Percentiles rank a stretch among this genome's conserved stretches.
phyloP scores from a whole-genome alignment of 1,284 basidiomycete genomes.

The Xerocomus minutiporus region DNA sequence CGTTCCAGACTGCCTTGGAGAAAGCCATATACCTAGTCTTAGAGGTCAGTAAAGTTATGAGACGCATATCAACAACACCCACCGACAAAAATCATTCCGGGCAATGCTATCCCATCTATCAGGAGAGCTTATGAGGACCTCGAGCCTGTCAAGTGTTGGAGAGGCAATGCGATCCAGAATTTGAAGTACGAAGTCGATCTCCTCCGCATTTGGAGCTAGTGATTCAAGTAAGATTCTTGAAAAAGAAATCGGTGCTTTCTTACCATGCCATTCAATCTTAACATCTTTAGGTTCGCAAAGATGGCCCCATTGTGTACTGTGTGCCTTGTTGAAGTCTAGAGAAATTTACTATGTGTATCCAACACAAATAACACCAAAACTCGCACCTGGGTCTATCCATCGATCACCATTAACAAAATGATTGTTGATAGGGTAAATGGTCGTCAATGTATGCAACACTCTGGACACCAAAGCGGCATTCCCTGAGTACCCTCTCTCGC shows the following conservation, averaged over 20 bases:
- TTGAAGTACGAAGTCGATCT: constrained; percentile 74
- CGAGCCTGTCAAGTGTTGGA: constrained; percentile 68
- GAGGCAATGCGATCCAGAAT: constrained; percentile 55
- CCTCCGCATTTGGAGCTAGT: constrained; percentile 65
- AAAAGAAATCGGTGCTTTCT: constrained; percentile 15
- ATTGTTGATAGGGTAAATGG: constrained; percentile 78
- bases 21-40: constrained; percentile 55
- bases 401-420: constrained; percentile 82
- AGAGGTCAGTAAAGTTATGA: constrained; percentile 3
- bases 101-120: constrained; percentile 66
- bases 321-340: constrained; percentile 67
- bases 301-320: constrained; percentile 82
- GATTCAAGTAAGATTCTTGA: background rate
- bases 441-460: constrained; percentile 71
- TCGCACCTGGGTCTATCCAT: constrained; percentile 71
- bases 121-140: constrained; percentile 55
- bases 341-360: background rate
- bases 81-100: constrained; percentile 94
- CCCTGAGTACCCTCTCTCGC: constrained; percentile 86
- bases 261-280: constrained; percentile 85
- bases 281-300: constrained; percentile 79
- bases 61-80: constrained; percentile 22
- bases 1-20: constrained; percentile 66
- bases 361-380: background rate
- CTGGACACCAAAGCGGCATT: constrained; percentile 79